Percentiles rank a stretch among this genome's conserved stretches.
These are phyloP conservation scores for Pythium utonaiense DNA, from an alignment of 352 stramenopile genomes.

Conservation along the genomic window DNA sequence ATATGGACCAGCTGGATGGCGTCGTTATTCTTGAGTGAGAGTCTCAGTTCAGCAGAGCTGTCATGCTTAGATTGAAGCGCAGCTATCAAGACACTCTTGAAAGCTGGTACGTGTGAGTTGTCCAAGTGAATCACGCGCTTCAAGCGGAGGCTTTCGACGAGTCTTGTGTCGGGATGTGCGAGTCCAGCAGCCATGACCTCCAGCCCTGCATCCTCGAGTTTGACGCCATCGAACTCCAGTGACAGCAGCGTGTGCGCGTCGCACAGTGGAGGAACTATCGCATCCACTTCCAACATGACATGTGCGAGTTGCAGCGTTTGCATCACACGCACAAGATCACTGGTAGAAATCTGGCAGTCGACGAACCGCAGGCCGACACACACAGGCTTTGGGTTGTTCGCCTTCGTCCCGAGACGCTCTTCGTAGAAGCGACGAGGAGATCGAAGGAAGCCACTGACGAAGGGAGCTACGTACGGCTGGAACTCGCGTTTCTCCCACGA, in stretches of 20 bases:
- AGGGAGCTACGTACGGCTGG: background rate
- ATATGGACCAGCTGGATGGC: background rate
- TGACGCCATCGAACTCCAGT: background rate
- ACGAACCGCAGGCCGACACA: background rate
- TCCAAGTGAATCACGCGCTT: no score
- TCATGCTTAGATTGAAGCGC: background rate
- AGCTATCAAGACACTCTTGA: background rate
- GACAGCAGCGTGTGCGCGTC: background rate
- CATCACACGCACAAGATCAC: background rate
- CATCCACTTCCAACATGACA: background rate
- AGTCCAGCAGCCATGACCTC: background rate
- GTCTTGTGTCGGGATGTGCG: background rate
- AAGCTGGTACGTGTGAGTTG: background rate
- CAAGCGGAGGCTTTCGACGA: background rate
- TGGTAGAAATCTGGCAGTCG: background rate
- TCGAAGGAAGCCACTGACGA: background rate
- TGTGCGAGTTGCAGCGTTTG: background rate
- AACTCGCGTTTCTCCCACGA: background rate
- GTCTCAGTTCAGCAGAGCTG: background rate
- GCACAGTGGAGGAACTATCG: background rate
- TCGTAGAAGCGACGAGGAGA: background rate
- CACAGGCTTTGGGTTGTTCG: background rate
- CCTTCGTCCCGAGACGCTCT: background rate
- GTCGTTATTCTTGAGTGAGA: background rate
- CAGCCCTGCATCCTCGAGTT: background rate